Evolutionary conservation across 202 grass and related monocot genomes (phyloP).

Genomic region (Brachypodium distachyon): DNA sequence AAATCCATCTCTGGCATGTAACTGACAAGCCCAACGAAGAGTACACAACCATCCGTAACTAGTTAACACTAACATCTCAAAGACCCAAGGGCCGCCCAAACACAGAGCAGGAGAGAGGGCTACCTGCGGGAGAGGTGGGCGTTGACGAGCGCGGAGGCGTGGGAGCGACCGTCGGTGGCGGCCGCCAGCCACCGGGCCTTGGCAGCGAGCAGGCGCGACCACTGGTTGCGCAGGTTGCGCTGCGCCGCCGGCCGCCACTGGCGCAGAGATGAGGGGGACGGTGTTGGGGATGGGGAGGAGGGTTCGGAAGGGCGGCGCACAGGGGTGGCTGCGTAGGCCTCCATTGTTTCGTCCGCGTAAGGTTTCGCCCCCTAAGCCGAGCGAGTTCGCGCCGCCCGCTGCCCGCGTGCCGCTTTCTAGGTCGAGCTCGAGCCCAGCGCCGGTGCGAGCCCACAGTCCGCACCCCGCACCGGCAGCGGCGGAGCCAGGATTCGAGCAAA

Average conservation of each 20-base stretch:
- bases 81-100: background rate
- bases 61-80: conserved; percentile 12
- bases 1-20: conserved; percentile 59
- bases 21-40: conserved; percentile 19
- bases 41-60: background rate
- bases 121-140: conserved; percentile 40
- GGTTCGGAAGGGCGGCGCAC: background rate
- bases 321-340: conserved; percentile 25
- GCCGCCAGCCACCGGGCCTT: conserved; percentile 48
- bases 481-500: too few species aligned
- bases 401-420: too few species aligned
- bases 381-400: too few species aligned
- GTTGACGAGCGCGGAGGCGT: conserved; percentile 55
- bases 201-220: conserved; percentile 40
- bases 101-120: background rate
- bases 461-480: too few species aligned
- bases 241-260: conserved; percentile 58
- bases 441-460: too few species aligned
- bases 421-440: too few species aligned
- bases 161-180: conserved; percentile 22
- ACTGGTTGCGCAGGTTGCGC: conserved; percentile 77
- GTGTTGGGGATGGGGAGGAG: conserved; percentile 1
- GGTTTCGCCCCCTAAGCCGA: background rate
- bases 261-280: conserved; percentile 41
- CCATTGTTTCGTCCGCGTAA: conserved; percentile 17